Base-by-base conservation (phyloP, 441 rosid genomes). In the Erysimum cheiri region DNA sequence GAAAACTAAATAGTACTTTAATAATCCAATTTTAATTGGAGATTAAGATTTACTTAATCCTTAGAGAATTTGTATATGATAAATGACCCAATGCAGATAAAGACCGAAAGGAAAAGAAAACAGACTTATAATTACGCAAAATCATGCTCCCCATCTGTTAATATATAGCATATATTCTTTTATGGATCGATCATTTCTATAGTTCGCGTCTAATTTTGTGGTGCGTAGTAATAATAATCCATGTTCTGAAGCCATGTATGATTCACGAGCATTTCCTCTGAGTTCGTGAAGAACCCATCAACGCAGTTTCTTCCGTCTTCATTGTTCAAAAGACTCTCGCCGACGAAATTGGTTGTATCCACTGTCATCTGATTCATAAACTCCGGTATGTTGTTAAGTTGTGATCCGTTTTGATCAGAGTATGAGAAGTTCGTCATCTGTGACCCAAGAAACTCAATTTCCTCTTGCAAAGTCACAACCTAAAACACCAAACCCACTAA, bases 391-490 rank as follows among this genome's bases (percentile, higher is more conserved):
- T 70, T 80, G 67, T 64, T 85, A 26, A 71, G 63, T n/a, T 84
- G 84, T 76, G 77, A 49, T 71, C 48, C 50, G 67, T 22, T 49
- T 66, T 75, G 72, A 55, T 40, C 32, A 56, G 81, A 22, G 82
- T 67, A 72, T 47, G 77, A 60, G 48, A 79, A 67, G 55, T 79
- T 81, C 26, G 80, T 80, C 85, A 93, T 85, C 28, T 88, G 96
- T 62, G 74, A 80, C 31, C 80, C 88, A 0, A 93, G 85, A 65
- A 80, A 28, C 67, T 88, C 92, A 3, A 89, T 84, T 80, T 93
- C 95, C 68, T 79, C 93, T 71, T 93, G 93, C 75, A 93, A 83
- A 64, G 75, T 73, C 26, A 80, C 85, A 10, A 93, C 90, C 98
- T 57, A 57, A 17, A 4, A 17, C 17, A 56, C 24, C 3, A 55